Conservation (phyloP, 352 stramenopile species). For the Globisporangium paroecandrum region DNA sequence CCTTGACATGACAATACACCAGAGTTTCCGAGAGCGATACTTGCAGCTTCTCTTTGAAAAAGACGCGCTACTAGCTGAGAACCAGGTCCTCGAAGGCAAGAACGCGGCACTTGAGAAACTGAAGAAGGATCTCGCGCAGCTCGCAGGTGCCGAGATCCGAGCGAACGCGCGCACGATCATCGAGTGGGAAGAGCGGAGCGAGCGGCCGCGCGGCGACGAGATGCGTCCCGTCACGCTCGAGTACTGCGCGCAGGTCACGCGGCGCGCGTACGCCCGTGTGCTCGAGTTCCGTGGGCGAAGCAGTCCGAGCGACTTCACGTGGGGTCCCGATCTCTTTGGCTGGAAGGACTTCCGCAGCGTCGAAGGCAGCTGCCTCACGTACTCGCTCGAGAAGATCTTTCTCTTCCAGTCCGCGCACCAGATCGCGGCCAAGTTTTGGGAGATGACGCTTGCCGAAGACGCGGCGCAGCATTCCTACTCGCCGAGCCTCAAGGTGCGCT, state of each 20-base stretch:
- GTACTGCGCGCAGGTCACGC: conserved; percentile 15
- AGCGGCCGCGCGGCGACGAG: not conserved
- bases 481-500: conserved; percentile 16
- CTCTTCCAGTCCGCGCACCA: not conserved
- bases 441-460: not conserved
- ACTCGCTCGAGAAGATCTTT: conserved; percentile 20
- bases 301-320: conserved; percentile 4
- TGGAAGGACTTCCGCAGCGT: conserved; percentile 15
- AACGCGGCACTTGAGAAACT: not conserved
- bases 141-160: conserved; percentile 6
- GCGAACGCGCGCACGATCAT: not conserved
- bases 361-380: conserved; percentile 11
- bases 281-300: not conserved
- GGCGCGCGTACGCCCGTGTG: conserved; percentile 1
- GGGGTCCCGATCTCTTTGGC: conserved; percentile 17
- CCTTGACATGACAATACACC: not conserved
- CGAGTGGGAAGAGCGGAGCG: conserved; percentile 11
- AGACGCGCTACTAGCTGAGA: not conserved
- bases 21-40: not conserved
- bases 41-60: not conserved
- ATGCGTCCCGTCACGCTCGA: conserved; percentile 1
- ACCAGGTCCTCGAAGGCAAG: not conserved
- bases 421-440: conserved; percentile 13
- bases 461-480: conserved; percentile 9
- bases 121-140: not conserved